Percentiles rank a stretch among this genome's conserved stretches.
These are phyloP conservation scores for Gymnopus androsaceus DNA, from an alignment of 1,284 basidiomycete genomes.

Conservation along the genomic window DNA sequence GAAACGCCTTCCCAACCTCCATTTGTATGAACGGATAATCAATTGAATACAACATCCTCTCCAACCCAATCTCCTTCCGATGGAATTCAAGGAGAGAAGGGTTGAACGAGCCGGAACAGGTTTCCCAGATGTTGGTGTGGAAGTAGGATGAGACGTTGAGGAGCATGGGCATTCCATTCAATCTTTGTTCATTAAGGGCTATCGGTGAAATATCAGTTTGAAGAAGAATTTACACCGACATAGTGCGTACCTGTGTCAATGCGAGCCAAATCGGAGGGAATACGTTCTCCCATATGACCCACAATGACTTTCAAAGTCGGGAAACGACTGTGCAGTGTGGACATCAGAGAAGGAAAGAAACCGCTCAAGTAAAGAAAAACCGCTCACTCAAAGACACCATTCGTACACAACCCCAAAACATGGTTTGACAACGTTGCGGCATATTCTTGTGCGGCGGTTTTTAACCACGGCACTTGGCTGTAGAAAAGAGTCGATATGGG, in stretches of 20 bases:
- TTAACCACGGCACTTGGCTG: conserved; percentile 35
- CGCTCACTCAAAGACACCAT: conserved; percentile 43
- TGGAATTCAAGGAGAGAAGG: conserved; percentile 42
- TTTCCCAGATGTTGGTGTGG: conserved; percentile 43
- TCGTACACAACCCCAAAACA: conserved; percentile 40
- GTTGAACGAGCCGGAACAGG: conserved; percentile 46
- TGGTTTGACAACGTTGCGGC: conserved; percentile 42
- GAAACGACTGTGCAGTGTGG: conserved; percentile 35
- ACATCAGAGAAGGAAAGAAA: too few relatives aligned
- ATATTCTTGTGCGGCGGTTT: conserved; percentile 38
- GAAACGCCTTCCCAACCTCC: conserved; percentile 28
- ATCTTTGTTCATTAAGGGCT: conserved; percentile 17
- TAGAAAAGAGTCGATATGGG: conserved; percentile 30
- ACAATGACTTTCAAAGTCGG: conserved; percentile 41
- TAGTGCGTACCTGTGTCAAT: conserved; percentile 43
- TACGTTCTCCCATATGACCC: conserved; percentile 46
- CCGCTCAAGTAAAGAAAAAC: background rate
- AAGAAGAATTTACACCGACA: too few relatives aligned
- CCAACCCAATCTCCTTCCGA: conserved; percentile 38
- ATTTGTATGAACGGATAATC: conserved; percentile 42
- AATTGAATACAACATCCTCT: conserved; percentile 43
- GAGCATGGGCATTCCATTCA: conserved; percentile 41
- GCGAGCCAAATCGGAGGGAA: conserved; percentile 42
- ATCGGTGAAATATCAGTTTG: conserved; percentile 28
- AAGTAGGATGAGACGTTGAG: conserved; percentile 42